Conservation (phyloP, 371 early-diverging fungal genomes). For the Zopfochytrium polystomum region DNA sequence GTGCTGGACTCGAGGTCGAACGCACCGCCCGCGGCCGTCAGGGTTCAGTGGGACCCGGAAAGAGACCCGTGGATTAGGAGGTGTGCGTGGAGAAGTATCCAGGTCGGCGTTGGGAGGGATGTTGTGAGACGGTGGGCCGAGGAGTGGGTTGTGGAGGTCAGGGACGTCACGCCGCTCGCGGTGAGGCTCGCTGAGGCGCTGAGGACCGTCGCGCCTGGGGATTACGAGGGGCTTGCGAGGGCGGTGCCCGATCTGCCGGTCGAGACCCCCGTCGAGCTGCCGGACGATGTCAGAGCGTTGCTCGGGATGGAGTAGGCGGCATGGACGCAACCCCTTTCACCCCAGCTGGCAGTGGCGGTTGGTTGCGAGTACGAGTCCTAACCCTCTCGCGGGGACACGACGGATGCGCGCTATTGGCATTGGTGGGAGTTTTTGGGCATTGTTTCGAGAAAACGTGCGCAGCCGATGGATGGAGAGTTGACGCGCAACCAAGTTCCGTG, state of each 20-base stretch:
- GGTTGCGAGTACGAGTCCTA: too few relatives aligned
- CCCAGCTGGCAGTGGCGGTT: too few relatives aligned
- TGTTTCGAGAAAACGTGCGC: too few relatives aligned
- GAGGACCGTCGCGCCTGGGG: neutral
- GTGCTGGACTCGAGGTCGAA: constrained; percentile 15
- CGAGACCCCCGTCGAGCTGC: too few relatives aligned
- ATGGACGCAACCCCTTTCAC: too few relatives aligned
- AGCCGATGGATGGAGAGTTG: too few relatives aligned
- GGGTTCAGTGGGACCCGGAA: constrained; percentile 54
- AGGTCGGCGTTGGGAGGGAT: constrained; percentile 38
- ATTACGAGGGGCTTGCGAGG: neutral
- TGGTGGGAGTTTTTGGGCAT: too few relatives aligned
- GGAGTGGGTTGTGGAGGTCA: constrained; percentile 34
- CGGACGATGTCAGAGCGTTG: too few relatives aligned
- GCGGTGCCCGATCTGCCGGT: neutral
- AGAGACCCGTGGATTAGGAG: constrained; percentile 24
- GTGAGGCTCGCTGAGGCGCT: neutral
- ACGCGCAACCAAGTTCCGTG: too few relatives aligned
- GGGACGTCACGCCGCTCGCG: constrained; percentile 49
- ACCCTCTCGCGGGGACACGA: too few relatives aligned
- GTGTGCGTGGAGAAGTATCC: constrained; percentile 35
- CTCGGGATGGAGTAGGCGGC: too few relatives aligned
- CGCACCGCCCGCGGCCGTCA: constrained; percentile 13
- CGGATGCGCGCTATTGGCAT: too few relatives aligned
- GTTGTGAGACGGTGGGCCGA: constrained; percentile 21